Conservation (phyloP, 805 yeast species). For the Ogataea allantospora region DNA sequence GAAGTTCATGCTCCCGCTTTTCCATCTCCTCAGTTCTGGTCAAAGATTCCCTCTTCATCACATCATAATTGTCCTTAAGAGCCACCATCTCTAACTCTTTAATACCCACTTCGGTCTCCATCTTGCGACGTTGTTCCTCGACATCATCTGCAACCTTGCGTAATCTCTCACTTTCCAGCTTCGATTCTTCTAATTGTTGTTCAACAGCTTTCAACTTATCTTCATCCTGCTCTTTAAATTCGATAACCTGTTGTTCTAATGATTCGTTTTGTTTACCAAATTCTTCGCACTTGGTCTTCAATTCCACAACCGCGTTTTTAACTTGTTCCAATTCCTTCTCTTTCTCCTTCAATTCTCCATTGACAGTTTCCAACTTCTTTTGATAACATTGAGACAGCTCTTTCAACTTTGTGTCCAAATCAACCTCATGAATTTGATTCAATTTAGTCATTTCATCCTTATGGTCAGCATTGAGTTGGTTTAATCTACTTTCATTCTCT, state of each 20-base stretch:
- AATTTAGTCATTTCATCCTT: slow-evolving; percentile 33
- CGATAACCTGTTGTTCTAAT: slow-evolving; percentile 8
- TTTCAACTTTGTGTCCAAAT: slow-evolving; percentile 32
- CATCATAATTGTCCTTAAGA: slow-evolving; percentile 8
- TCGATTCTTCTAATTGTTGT: slow-evolving; percentile 6
- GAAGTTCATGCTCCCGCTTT: too few species aligned
- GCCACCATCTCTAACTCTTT: slow-evolving; percentile 12
- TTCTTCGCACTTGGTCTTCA: slow-evolving; percentile 9
- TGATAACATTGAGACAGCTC: slow-evolving; percentile 35
- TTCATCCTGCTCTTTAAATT: slow-evolving; percentile 8
- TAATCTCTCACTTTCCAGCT: slow-evolving; percentile 6
- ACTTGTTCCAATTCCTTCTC: slow-evolving; percentile 8
- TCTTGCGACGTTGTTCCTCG: slow-evolving; percentile 5
- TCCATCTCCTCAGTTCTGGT: background rate
- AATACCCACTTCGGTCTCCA: slow-evolving; percentile 3
- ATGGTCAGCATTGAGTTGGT: slow-evolving; percentile 38
- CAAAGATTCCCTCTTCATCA: background rate
- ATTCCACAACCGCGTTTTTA: slow-evolving; percentile 11
- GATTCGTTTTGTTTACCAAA: slow-evolving; percentile 8
- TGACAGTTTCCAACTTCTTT: slow-evolving; percentile 27
- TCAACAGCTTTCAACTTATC: slow-evolving; percentile 6
- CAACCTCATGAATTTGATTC: slow-evolving; percentile 24
- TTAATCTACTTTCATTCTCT: slow-evolving; percentile 36
- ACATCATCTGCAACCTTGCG: slow-evolving; percentile 5
- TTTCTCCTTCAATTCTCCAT: slow-evolving; percentile 12